phyloP scores from a whole-genome alignment of 257 asterid genomes.

The Nicotiana undulata region DNA sequence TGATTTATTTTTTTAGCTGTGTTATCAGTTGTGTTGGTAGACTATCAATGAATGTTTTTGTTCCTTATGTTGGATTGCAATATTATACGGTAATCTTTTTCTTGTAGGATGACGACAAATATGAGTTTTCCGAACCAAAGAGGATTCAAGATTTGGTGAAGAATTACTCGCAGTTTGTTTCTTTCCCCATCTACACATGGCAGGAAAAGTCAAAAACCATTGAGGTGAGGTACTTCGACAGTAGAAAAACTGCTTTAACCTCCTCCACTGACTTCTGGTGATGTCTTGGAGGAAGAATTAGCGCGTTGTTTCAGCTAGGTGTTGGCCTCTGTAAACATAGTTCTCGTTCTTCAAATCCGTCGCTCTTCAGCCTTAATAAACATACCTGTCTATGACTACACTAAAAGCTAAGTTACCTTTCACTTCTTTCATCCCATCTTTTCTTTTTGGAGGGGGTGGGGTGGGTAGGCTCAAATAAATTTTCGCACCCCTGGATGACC shows the following conservation, averaged over 20 bases:
- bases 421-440: too few relatives aligned
- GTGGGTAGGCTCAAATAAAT: too few relatives aligned
- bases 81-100: not conserved
- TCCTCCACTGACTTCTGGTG: not conserved
- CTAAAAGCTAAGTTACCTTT: too few relatives aligned
- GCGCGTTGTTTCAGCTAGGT: not conserved
- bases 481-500: not conserved
- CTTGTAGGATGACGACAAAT: conserved; percentile 86
- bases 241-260: not conserved
- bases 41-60: not conserved
- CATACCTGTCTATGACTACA: too few relatives aligned
- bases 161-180: conserved; percentile 93
- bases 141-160: conserved; percentile 88
- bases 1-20: not conserved
- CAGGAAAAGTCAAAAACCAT: conserved; percentile 86
- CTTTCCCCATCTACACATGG: conserved; percentile 93
- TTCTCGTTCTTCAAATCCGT: not conserved
- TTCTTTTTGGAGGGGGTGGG: too few relatives aligned
- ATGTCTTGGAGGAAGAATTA: not conserved
- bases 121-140: conserved; percentile 75
- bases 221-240: conserved; percentile 45
- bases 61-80: not conserved
- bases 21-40: not conserved
- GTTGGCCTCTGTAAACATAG: too few relatives aligned
- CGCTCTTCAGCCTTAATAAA: not conserved